A percentile compares a stretch with the other conserved stretches of the same genome.
Evolutionary conservation across 371 early-diverging fungal genomes (phyloP).

Genomic region (Actinomortierella ambigua): DNA sequence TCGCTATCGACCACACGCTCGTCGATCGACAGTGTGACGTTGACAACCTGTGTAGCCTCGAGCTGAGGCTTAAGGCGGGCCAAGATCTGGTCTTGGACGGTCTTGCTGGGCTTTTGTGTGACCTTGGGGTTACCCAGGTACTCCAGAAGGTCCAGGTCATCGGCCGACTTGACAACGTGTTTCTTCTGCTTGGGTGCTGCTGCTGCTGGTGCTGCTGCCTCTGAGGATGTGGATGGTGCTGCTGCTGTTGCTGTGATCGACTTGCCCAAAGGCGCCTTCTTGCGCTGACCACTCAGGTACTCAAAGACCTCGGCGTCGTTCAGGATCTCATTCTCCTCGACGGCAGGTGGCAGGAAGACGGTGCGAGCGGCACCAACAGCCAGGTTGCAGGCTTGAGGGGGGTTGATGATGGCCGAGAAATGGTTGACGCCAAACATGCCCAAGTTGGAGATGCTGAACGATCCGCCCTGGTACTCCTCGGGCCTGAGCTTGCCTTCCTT

Average conservation of each 20-base stretch:
- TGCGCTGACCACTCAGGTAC: constrained; percentile 39
- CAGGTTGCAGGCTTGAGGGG: constrained; percentile 91
- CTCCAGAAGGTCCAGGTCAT: constrained; percentile 40
- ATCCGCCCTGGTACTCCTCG: constrained; percentile 48
- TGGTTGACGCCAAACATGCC: constrained; percentile 93
- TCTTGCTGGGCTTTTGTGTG: constrained; percentile 25
- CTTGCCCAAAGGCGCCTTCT: constrained; percentile 62
- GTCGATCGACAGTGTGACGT: constrained; percentile 68
- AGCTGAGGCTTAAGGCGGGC: constrained; percentile 46
- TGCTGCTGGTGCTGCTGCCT: constrained; percentile 6
- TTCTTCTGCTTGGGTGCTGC: constrained; percentile 13
- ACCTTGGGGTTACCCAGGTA: constrained; percentile 27
- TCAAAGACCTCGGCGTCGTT: constrained; percentile 43
- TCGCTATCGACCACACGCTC: constrained; percentile 74
- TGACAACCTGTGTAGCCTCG: constrained; percentile 50
- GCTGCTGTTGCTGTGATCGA: no score
- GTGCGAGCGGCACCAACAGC: constrained; percentile 68
- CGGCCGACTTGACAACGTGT: no score
- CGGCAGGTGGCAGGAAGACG: constrained; percentile 32
- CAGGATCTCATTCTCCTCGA: constrained; percentile 33
- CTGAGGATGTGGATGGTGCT: no score
- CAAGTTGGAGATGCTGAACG: constrained; percentile 87
- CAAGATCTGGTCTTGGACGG: constrained; percentile 32
- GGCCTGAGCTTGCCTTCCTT: constrained; percentile 65
- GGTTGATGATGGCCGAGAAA: constrained; percentile 97